These are phyloP conservation scores for Astrocystis sublimbata DNA, from an alignment of 495 filamentous ascomycete genomes.

Conservation along the genomic window DNA sequence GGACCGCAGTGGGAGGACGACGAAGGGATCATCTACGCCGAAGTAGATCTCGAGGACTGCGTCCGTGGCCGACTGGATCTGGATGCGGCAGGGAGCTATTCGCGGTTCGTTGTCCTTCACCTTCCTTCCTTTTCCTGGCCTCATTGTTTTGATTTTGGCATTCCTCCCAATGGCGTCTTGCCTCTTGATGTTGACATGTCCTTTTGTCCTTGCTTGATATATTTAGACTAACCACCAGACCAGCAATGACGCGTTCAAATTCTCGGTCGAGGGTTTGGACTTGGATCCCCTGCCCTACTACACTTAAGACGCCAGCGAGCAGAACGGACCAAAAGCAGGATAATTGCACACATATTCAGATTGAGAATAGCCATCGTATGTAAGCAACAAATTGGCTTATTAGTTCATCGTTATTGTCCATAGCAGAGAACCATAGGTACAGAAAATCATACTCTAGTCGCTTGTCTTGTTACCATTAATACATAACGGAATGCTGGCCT, in stretches of 20 bases:
- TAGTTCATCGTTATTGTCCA: neutral
- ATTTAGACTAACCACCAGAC: neutral
- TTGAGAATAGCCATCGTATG: neutral
- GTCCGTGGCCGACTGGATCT: conserved; percentile 58
- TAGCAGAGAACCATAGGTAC: too few relatives aligned
- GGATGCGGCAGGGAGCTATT: conserved; percentile 78
- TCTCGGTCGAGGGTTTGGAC: conserved; percentile 72
- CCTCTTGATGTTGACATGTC: neutral
- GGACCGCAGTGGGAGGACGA: conserved; percentile 86
- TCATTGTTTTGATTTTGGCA: neutral
- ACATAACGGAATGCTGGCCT: too few relatives aligned
- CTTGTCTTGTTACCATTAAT: too few relatives aligned
- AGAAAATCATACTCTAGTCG: too few relatives aligned
- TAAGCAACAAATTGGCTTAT: neutral
- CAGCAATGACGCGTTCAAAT: conserved; percentile 76
- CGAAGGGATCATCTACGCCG: conserved; percentile 45
- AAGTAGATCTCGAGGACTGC: conserved; percentile 55
- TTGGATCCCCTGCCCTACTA: conserved; percentile 69
- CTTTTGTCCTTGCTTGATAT: neutral
- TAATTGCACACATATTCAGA: neutral
- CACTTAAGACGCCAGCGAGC: neutral
- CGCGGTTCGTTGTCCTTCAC: conserved; percentile 40
- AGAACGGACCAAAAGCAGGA: neutral
- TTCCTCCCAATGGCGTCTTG: neutral
- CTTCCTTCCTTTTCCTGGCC: neutral